Base-by-base conservation (phyloP, 2,329 filamentous ascomycete genomes). In the Colletotrichum sp. region DNA sequence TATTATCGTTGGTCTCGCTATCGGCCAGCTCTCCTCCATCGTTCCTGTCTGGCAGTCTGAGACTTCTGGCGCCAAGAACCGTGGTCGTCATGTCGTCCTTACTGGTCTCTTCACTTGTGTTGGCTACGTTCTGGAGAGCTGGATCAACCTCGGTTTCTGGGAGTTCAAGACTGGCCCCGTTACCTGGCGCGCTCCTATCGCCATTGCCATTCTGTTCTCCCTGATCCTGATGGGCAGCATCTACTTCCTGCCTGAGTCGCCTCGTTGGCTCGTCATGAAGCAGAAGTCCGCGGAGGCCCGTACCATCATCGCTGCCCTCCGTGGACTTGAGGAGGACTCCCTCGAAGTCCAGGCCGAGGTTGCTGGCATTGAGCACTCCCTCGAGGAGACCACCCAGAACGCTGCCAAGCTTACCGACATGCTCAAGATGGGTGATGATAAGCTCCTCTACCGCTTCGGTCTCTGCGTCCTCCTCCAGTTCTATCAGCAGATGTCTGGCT, bases 321-420 rank as follows among this genome's bases (percentile, higher is more conserved):
- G 90, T 76, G 89, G 89, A 18, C 90, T 89, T 5, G 84, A 89
- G 70, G 80, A 80, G 10, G 82, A 86, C 57, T 90, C 89, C 1
- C 82, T 87, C 13, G 86, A 92, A 24, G 90, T 92, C 30, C 86
- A 88, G 67, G 81, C 83, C 4, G 89, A 90, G 77, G 82, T 90
- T 5, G 82, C 83, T 4, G 87, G 85, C 34, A 90, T 90, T 32
- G 87, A 89, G 77, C 82, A 85, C 75, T 87, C 87, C 0, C 86
- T 89, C 30, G 88, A 90, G 78, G 83, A 86, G 70, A 85, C 86
- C 7, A 69, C 59, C n/a, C 77, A 80, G 6, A 80, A 82, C 57
- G 83, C 82, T 13, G 83, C 84, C 5, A 85, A 82, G 69, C 81
- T 89, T 12, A 80, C 79, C 55, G 86, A 89, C 60, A 83, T 89